Conservation (phyloP, 2,329 filamentous ascomycete species). For the Biscogniauxia sp. region DNA sequence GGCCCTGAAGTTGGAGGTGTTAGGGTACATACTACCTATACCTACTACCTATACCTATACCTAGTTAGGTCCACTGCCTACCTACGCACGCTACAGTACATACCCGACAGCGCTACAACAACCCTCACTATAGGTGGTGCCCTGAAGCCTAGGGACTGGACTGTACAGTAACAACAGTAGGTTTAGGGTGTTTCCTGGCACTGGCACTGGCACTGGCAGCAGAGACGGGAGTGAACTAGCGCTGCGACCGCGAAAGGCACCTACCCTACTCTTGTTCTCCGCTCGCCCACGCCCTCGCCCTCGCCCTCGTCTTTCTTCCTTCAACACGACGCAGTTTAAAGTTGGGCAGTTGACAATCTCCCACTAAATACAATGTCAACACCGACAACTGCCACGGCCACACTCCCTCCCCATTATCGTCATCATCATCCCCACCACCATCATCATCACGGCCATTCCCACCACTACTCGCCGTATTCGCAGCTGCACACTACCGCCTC, state of each 20-base stretch:
- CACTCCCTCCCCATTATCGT: conserved; percentile 66
- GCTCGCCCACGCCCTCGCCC: conserved; percentile 1
- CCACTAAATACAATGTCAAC: conserved; percentile 69
- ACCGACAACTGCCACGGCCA: conserved; percentile 73
- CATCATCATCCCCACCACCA: conserved; percentile 58
- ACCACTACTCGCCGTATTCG: conserved; percentile 43
- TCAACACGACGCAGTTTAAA: conserved; percentile 8
- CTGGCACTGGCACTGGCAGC: too few relatives aligned
- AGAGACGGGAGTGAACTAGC: background rate
- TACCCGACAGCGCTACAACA: too few relatives aligned
- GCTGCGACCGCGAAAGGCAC: background rate
- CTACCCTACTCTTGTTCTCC: conserved; percentile 1
- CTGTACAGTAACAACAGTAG: too few relatives aligned
- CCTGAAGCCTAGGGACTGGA: too few relatives aligned
- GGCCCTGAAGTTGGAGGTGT: too few relatives aligned
- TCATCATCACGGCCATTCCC: conserved; percentile 63
- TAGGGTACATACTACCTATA: too few relatives aligned
- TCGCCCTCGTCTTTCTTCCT: conserved; percentile 2
- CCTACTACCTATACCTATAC: too few relatives aligned
- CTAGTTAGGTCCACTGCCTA: too few relatives aligned
- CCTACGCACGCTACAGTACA: too few relatives aligned
- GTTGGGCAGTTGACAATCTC: conserved; percentile 4
- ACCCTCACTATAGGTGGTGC: too few relatives aligned
- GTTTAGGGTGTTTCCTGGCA: too few relatives aligned
- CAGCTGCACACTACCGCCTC: conserved; percentile 31